Percentiles rank a stretch among this genome's conserved stretches.
These are phyloP conservation scores for Fusarium sp. DNA, from an alignment of 2,329 filamentous ascomycete genomes.

Conservation along the genomic window DNA sequence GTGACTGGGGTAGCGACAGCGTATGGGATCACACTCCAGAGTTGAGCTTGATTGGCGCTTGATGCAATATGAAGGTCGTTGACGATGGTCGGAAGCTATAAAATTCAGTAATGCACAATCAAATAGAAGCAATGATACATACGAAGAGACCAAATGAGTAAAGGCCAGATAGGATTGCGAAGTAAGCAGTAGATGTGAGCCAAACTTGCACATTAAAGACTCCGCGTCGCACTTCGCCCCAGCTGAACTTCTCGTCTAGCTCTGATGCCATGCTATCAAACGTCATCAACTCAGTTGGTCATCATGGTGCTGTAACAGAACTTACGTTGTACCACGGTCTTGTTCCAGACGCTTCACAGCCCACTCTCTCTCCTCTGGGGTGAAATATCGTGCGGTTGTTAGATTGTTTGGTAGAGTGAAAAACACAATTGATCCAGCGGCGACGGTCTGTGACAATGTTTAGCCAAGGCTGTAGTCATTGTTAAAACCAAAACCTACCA, in stretches of 20 bases:
- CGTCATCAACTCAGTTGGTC: background rate
- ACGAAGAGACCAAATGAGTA: conserved; percentile 2
- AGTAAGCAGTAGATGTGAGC: conserved; percentile 5
- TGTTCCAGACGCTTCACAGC: background rate
- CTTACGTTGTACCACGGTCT: background rate
- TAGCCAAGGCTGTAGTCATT: background rate
- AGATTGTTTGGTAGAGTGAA: background rate
- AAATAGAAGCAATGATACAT: rapidly evolving
- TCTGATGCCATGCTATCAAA: background rate
- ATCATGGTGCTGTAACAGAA: rapidly evolving
- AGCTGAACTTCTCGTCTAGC: background rate
- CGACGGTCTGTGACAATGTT: background rate
- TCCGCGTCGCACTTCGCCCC: background rate
- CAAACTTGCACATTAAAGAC: background rate
- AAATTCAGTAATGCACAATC: rapidly evolving
- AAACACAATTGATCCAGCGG: background rate
- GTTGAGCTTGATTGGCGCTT: background rate
- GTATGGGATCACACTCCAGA: background rate
- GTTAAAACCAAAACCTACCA: background rate
- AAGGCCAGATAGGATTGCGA: background rate
- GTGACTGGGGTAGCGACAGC: background rate
- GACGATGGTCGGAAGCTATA: background rate
- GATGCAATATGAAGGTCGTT: background rate
- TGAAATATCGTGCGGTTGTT: background rate
- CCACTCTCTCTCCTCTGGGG: background rate